phyloP scores from a whole-genome alignment of 1,284 basidiomycete genomes.

The Wolfiporia cocos region DNA sequence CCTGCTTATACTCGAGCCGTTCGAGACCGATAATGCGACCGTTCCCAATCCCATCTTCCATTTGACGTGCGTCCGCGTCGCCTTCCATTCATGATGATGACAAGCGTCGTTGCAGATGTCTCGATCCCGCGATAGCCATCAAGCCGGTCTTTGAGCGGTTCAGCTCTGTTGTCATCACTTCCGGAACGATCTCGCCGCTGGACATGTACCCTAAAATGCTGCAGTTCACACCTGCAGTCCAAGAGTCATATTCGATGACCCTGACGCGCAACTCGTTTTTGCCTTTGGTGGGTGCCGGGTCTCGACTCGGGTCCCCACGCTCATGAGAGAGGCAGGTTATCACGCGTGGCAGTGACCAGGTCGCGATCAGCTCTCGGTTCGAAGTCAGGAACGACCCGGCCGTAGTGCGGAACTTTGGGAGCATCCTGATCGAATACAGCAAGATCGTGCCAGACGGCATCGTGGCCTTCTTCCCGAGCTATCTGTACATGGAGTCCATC shows the following conservation, averaged over 20 bases:
- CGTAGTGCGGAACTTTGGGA: constrained; percentile 98
- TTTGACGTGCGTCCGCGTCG: constrained; percentile 79
- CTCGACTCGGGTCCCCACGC: background rate
- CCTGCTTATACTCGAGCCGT: constrained; percentile 95
- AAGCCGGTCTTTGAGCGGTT: constrained; percentile 98
- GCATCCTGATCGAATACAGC: constrained; percentile 96
- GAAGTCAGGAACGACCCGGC: constrained; percentile 99
- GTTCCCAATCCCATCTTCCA: constrained; percentile 99
- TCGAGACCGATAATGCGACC: constrained; percentile 97
- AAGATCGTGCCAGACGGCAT: constrained; percentile 99
- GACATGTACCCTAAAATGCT: constrained; percentile 99
- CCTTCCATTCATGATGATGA: too few species aligned
- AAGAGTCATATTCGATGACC: constrained; percentile 98
- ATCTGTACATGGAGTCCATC: constrained; percentile 99
- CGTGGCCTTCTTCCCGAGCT: constrained; percentile 98
- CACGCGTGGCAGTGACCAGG: constrained; percentile 97
- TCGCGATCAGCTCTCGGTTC: constrained; percentile 98
- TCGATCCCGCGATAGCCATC: constrained; percentile 97
- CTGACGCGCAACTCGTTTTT: constrained; percentile 95
- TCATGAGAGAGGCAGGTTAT: constrained; percentile 62
- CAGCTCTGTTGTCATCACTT: constrained; percentile 97
- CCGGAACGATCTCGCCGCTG: constrained; percentile 95
- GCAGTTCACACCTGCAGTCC: constrained; percentile 94
- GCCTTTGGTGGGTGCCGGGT: constrained; percentile 65
- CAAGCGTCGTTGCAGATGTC: constrained; percentile 73